Conservation (phyloP, 2,329 filamentous ascomycete species). For the Penicillium sp. region DNA sequence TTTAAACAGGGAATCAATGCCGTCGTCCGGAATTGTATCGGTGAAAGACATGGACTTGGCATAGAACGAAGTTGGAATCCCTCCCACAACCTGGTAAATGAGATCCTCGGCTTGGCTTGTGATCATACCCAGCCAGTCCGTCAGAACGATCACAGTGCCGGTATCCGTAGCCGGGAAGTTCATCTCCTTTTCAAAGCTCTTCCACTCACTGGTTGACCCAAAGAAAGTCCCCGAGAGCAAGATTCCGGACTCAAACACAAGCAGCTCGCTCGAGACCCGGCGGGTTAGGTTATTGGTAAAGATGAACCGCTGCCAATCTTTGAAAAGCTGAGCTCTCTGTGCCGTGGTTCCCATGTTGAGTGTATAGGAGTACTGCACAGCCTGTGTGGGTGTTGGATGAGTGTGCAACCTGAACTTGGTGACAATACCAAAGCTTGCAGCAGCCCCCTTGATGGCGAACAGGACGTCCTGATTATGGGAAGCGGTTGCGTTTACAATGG, state of each 20-base stretch:
- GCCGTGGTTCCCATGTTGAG: conserved; percentile 57
- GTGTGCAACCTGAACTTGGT: conserved; percentile 49
- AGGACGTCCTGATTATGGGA: conserved; percentile 42
- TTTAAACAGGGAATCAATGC: conserved; percentile 58
- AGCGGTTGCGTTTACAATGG: conserved; percentile 39
- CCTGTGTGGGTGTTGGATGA: conserved; percentile 46
- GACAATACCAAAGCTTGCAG: conserved; percentile 47
- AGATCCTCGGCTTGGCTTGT: conserved; percentile 36
- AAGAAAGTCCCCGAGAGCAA: conserved; percentile 68
- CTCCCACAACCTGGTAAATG: conserved; percentile 36
- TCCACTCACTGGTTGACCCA: conserved; percentile 63
- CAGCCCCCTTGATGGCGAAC: conserved; percentile 46
- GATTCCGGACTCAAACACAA: conserved; percentile 60
- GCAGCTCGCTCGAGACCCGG: conserved; percentile 64
- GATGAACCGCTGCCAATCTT: conserved; percentile 65
- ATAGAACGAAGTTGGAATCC: conserved; percentile 60
- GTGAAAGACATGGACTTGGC: conserved; percentile 64
- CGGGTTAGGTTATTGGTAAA: conserved; percentile 62
- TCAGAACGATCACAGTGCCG: conserved; percentile 33
- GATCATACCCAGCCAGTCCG: conserved; percentile 40
- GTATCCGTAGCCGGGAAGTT: conserved; percentile 32
- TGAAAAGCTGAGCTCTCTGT: conserved; percentile 58
- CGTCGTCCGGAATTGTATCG: conserved; percentile 55
- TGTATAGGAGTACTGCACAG: conserved; percentile 65
- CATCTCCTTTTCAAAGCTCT: conserved; percentile 43